A percentile compares a stretch with the other conserved stretches of the same genome.
phyloP scores from a whole-genome alignment of 169 alveolate species.

The Cryptosporidium viatorum region DNA sequence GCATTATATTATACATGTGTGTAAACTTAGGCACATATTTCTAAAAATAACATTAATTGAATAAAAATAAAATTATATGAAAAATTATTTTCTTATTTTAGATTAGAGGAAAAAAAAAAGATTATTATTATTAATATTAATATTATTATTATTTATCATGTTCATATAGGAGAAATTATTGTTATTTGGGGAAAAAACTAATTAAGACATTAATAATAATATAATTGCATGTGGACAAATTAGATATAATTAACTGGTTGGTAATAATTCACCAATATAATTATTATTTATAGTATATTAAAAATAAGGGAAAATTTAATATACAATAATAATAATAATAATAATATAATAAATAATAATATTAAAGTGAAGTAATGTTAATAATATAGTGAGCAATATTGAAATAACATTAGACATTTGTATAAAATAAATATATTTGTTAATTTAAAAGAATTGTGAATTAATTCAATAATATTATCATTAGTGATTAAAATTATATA shows the following conservation, averaged over 20 bases:
- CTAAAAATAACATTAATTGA: neutral
- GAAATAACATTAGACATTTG: no score
- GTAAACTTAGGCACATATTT: neutral
- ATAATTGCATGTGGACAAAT: neutral
- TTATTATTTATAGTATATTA: neutral
- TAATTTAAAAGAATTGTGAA: neutral
- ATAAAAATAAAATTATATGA: no score
- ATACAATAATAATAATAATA: no score
- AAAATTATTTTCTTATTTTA: no score
- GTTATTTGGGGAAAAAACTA: neutral
- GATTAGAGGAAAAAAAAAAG: neutral
- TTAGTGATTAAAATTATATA: neutral
- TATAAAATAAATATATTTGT: no score
- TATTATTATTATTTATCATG: no score
- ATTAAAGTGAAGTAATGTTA: neutral
- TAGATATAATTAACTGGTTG: neutral
- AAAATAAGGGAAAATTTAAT: neutral
- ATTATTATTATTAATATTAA: no score
- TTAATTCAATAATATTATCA: neutral
- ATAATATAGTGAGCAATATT: no score
- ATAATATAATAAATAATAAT: no score
- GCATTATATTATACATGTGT: neutral
- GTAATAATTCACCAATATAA: neutral
- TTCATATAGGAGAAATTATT: no score
- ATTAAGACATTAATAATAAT: no score